A percentile compares a stretch with the other conserved stretches of the same genome.
Conservation (phyloP, 106 monocot genomes). For the Dendrobium huoshanense region DNA sequence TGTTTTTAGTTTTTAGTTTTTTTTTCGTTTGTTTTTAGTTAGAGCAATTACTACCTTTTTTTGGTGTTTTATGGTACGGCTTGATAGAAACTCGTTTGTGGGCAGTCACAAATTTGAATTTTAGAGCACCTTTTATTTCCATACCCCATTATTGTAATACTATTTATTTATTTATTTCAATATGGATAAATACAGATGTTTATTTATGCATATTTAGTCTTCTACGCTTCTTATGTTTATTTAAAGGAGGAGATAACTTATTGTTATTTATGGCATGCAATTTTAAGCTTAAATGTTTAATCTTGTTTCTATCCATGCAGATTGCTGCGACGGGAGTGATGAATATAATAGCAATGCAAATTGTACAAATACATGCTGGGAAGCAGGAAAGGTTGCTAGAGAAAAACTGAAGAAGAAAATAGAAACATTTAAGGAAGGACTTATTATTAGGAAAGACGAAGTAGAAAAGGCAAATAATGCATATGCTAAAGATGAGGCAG, state of each 20-base stretch:
- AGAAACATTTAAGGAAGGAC: conserved; percentile 61
- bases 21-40: not conserved
- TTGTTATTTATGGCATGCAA: not conserved
- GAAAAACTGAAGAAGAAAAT: conserved; percentile 89
- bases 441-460: conserved; percentile 50
- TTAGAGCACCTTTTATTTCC: not conserved
- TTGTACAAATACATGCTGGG: conserved; percentile 94
- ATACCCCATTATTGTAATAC: not conserved
- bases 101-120: not conserved
- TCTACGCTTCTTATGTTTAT: not conserved
- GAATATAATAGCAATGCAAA: conserved; percentile 68
- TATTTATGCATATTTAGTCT: not conserved
- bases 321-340: conserved; percentile 99
- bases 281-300: not conserved
- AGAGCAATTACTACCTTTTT: not conserved
- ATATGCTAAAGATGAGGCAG: conserved; percentile 79
- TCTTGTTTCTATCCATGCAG: conserved; percentile 23
- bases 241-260: not conserved
- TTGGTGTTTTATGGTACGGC: not conserved
- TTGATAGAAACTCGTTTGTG: not conserved
- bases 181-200: not conserved
- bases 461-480: conserved; percentile 72
- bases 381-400: conserved; percentile 91
- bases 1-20: not conserved
- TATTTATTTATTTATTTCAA: not conserved